Evolutionary conservation across 768 basidiomycete species (phyloP).

Genomic region (Glaciozyma martinii): DNA sequence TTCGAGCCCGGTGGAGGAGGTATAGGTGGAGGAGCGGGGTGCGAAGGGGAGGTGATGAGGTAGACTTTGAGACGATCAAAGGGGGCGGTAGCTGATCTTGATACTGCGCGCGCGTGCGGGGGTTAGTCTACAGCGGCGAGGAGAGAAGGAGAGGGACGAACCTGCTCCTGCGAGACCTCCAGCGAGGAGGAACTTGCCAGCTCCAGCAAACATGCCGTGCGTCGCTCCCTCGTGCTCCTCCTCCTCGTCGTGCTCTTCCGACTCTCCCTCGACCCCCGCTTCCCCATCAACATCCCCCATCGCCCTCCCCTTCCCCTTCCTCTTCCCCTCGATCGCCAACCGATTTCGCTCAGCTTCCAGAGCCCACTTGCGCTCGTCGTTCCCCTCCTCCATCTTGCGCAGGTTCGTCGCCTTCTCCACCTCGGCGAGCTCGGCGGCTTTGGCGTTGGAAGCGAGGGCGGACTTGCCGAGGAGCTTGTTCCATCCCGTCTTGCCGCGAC

Average conservation of each 20-base stretch:
- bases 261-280: background rate
- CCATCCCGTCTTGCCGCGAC: constrained; percentile 24
- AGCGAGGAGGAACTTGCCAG: constrained; percentile 81
- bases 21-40: background rate
- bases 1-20: constrained; percentile 41
- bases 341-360: constrained; percentile 6
- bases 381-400: constrained; percentile 2
- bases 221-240: constrained; percentile 55
- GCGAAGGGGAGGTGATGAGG: constrained; percentile 58
- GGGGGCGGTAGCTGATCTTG: constrained; percentile 90
- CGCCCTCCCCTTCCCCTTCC: constrained; percentile 3
- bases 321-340: background rate
- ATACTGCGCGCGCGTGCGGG: constrained; percentile 50
- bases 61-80: constrained; percentile 96
- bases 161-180: constrained; percentile 92
- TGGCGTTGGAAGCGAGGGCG: background rate
- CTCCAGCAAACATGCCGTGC: constrained; percentile 53
- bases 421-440: background rate
- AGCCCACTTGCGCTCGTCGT: constrained; percentile 15
- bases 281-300: background rate
- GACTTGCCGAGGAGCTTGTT: constrained; percentile 17
- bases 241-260: constrained; percentile 34
- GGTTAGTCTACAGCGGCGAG: background rate
- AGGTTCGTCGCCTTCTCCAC: background rate
- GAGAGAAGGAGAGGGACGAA: constrained; percentile 40